phyloP scores from a whole-genome alignment of 164 flowering plant species.

The Liquidambar formosana region DNA sequence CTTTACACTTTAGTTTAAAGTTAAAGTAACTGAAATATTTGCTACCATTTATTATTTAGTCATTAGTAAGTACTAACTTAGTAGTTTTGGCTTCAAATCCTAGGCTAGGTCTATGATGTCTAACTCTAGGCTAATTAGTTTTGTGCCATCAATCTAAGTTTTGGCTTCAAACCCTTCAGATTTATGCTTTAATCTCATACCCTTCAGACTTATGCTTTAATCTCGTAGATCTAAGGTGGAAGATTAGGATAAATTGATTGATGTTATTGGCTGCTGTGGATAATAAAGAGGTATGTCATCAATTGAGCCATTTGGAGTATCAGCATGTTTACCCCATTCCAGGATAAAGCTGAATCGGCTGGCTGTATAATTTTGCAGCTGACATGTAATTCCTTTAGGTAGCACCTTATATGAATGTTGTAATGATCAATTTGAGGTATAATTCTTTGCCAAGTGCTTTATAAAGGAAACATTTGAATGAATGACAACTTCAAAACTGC shows the following conservation, averaged over 20 bases:
- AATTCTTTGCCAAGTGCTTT: neutral
- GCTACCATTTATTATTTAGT: no score
- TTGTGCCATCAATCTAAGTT: no score
- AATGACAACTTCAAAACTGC: neutral
- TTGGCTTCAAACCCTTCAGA: no score
- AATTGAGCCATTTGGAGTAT: neutral
- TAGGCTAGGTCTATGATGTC: no score
- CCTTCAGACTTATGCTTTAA: no score
- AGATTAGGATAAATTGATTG: neutral
- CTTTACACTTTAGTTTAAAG: no score
- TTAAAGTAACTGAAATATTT: no score
- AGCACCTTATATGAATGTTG: neutral
- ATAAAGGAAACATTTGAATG: neutral
- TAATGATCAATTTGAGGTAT: neutral
- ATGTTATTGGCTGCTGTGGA: neutral
- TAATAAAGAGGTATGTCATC: conserved; percentile 1
- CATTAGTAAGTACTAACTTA: no score
- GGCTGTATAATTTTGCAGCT: neutral
- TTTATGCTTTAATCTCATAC: no score
- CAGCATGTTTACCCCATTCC: neutral
- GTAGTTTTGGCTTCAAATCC: no score
- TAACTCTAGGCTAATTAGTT: no score
- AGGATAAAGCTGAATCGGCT: neutral
- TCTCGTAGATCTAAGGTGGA: no score
- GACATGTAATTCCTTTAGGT: neutral